Conservation (phyloP, 371 early-diverging fungal species). For the Batkoa obscura region DNA sequence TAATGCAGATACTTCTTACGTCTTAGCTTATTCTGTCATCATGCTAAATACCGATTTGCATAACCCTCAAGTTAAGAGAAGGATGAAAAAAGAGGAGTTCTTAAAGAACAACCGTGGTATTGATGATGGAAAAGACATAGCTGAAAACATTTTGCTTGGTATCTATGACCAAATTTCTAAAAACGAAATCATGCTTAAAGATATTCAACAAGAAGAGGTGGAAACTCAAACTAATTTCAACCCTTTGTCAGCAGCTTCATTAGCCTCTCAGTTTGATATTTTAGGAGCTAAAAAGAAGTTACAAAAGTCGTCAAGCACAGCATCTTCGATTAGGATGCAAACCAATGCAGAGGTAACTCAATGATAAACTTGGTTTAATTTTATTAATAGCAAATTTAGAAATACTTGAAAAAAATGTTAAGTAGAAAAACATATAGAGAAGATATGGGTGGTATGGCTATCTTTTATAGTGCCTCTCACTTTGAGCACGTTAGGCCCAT, state of each 20-base stretch:
- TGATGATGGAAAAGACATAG: conserved; percentile 66
- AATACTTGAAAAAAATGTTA: conserved; percentile 2
- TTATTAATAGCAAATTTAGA: neutral
- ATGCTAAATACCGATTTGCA: conserved; percentile 95
- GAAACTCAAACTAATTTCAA: neutral
- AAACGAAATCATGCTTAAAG: conserved; percentile 81
- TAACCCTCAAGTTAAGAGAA: conserved; percentile 70
- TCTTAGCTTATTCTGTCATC: conserved; percentile 84
- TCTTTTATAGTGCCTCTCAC: conserved; percentile 51
- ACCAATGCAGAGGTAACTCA: neutral
- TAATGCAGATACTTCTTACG: conserved; percentile 80
- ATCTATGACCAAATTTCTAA: conserved; percentile 65
- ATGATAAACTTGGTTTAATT: neutral
- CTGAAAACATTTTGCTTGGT: conserved; percentile 34
- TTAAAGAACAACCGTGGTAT: conserved; percentile 74
- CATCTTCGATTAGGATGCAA: neutral
- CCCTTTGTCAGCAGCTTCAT: neutral
- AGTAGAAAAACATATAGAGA: conserved; percentile 14
- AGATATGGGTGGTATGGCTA: conserved; percentile 16
- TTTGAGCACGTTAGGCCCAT: conserved; percentile 78
- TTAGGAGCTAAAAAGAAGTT: neutral
- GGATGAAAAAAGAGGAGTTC: conserved; percentile 50
- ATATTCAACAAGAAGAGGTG: neutral
- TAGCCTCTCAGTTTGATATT: conserved; percentile 6
- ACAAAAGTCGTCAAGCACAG: neutral